These are phyloP conservation scores for Clarireedia hainanense DNA, from an alignment of 2,329 filamentous ascomycete species.

Conservation along the genomic window DNA sequence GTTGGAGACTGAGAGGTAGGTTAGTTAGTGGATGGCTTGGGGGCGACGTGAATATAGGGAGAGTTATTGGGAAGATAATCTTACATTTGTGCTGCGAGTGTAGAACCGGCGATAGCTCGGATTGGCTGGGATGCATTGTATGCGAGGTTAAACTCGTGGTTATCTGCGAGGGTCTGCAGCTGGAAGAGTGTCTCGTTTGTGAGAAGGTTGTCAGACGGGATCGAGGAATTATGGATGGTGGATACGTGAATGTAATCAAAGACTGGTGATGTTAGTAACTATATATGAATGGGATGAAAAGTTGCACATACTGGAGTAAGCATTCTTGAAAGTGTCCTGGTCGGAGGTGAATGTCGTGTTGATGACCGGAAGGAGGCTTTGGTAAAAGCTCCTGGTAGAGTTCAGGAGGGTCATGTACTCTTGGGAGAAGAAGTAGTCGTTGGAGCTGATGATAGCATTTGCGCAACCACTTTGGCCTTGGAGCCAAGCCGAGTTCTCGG, in stretches of 20 bases:
- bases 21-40: not conserved
- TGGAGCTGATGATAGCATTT: slow-evolving; percentile 46
- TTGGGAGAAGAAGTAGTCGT: slow-evolving; percentile 43
- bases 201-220: slow-evolving; percentile 52
- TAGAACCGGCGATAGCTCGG: slow-evolving; percentile 49
- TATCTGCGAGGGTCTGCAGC: slow-evolving; percentile 66
- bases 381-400: slow-evolving; percentile 53
- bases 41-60: not conserved
- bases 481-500: slow-evolving; percentile 50
- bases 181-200: slow-evolving; percentile 50
- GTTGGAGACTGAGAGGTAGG: slow-evolving; percentile 30
- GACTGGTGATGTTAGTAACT: slow-evolving; percentile 32
- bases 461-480: slow-evolving; percentile 50
- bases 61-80: not conserved
- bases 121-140: slow-evolving; percentile 68
- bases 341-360: slow-evolving; percentile 41
- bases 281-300: not conserved
- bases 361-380: slow-evolving; percentile 45
- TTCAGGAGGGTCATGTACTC: slow-evolving; percentile 39
- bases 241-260: slow-evolving; percentile 55
- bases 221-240: slow-evolving; percentile 51
- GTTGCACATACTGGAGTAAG: slow-evolving; percentile 46
- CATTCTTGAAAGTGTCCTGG: slow-evolving; percentile 48
- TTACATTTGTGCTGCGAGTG: slow-evolving; percentile 46
- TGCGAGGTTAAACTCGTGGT: slow-evolving; percentile 74